These are phyloP conservation scores for Trypanosoma congolense DNA, from an alignment of 208 protist genomes.

Conservation along the genomic window DNA sequence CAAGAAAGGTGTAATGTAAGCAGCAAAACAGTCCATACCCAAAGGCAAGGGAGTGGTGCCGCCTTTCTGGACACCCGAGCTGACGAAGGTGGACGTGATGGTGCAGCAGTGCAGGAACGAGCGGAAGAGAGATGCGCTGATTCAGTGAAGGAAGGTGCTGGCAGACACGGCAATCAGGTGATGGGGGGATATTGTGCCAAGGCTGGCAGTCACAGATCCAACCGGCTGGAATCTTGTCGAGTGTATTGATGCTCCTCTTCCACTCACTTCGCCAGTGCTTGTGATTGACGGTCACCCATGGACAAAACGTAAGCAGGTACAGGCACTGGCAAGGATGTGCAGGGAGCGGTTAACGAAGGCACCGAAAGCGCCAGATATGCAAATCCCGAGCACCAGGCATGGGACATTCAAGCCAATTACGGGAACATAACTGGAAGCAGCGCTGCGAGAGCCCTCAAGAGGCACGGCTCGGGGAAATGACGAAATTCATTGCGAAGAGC, in stretches of 20 bases:
- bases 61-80: slow-evolving; percentile 18
- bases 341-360: background rate
- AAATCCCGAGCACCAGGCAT: background rate
- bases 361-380: background rate
- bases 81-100: slow-evolving; percentile 8
- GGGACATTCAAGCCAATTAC: background rate
- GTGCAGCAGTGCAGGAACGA: no score
- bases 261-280: background rate
- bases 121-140: no score
- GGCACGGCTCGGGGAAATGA: background rate
- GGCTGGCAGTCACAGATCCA: background rate
- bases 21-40: background rate
- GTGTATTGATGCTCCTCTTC: slow-evolving; percentile 4
- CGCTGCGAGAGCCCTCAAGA: background rate
- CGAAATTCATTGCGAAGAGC: slow-evolving; percentile 1
- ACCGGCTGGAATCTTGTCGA: slow-evolving; percentile 5
- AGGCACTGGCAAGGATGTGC: background rate
- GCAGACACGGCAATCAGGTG: background rate
- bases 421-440: background rate
- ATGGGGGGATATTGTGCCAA: background rate
- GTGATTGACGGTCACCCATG: background rate
- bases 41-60: background rate
- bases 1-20: background rate
- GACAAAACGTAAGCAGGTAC: background rate
- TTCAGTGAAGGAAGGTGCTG: slow-evolving; percentile 8